Base-by-base conservation (phyloP, 352 stramenopile species). In the Pythium aphanidermatum region DNA sequence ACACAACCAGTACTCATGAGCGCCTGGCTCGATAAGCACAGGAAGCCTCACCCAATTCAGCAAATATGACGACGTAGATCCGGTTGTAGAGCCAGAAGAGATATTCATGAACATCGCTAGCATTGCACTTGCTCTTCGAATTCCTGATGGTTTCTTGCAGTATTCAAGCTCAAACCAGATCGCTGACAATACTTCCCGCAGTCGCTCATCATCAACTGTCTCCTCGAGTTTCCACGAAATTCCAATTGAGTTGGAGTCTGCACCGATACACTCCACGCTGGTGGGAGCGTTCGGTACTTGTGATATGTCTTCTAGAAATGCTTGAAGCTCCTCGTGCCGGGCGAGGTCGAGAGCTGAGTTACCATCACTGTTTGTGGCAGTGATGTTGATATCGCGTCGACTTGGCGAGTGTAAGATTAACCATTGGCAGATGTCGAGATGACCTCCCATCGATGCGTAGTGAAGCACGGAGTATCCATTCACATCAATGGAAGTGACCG, bases 401-500 rank as follows among this genome's bases (percentile, higher is more conserved):
- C 36, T 49, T 0, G 75, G 68, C 2, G 75, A 56, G 36, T 69
- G 41, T 17, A 77, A 65, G 13, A 85, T 66, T 16, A 87, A 57
- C 73, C 73, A 87, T 35, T 83, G 49, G 21, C 73, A 87, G 5
- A 81, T 47, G 21, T 75, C 53, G 9, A 81, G 23, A 21, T 83
- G 65, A 1, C 69, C 71, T 6, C 68, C 68, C 68, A 84, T 77
- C 0, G 71, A 63, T 5, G 77, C 77, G 37, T 84, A 89, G 36
- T 89, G 77, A 12, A 86, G 57, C 16, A 81, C 45, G 14, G 74
- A 80, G 38, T 82, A 81, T 8, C 68, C 68, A 25, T 78, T 86
- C 5, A 58, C 46, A 34, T 87, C 75, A 14, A 83, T 36, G 7
- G 67, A 51, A 11, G 30, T 42, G 12, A 76, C 59, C 3, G 55